Evolutionary conservation across 257 asterid species (phyloP).

Genomic region (Capsicum pubescens): DNA sequence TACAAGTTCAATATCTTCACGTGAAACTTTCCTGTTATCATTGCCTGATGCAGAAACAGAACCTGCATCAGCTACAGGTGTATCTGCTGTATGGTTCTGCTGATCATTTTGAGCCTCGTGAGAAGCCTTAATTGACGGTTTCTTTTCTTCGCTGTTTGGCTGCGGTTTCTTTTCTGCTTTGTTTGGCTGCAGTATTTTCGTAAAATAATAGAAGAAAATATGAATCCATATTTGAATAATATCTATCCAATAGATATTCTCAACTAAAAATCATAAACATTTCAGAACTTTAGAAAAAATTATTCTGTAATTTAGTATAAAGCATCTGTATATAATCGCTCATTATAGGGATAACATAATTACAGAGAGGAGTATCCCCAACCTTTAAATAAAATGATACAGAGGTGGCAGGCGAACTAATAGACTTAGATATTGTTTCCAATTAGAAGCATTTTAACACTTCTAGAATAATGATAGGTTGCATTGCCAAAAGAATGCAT

Average conservation of each 20-base stretch:
- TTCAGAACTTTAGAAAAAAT: neutral
- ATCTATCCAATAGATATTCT: neutral
- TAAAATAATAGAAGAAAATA: neutral
- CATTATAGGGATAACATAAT: neutral
- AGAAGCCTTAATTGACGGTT: constrained; percentile 58
- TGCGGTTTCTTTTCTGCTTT: constrained; percentile 50
- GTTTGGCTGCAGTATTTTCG: constrained; percentile 47
- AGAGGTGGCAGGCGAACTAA: neutral
- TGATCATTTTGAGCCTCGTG: constrained; percentile 71
- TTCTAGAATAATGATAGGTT: neutral
- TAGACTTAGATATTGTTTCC: neutral
- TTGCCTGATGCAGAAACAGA: constrained; percentile 86
- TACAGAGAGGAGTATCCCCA: neutral
- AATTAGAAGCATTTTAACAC: neutral
- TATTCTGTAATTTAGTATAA: constrained; percentile 4
- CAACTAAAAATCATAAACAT: neutral
- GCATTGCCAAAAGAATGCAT: neutral
- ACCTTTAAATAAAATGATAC: neutral
- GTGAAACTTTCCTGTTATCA: constrained; percentile 86
- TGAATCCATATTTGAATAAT: neutral
- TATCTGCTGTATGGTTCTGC: constrained; percentile 63
- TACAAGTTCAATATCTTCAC: constrained; percentile 95
- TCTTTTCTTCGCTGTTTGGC: constrained; percentile 62
- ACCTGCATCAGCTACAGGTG: constrained; percentile 82
- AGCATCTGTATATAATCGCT: neutral